A percentile compares a stretch with the other conserved stretches of the same genome.
These are phyloP conservation scores for Trifolium subterraneum DNA, from an alignment of 306 rosid genomes.

Conservation along the genomic window DNA sequence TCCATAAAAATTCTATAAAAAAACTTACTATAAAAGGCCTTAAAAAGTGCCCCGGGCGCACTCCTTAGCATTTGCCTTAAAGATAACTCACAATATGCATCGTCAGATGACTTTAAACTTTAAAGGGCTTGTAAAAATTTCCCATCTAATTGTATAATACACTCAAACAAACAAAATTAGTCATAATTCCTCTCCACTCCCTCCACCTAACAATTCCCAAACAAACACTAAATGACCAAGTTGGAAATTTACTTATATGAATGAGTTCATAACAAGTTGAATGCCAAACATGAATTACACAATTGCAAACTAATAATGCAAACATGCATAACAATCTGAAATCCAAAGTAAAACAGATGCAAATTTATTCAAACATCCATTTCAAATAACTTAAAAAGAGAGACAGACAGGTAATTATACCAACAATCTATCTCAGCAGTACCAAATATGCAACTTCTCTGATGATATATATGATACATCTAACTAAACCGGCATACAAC, in stretches of 20 bases:
- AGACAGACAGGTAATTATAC: conserved; percentile 13
- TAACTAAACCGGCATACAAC: conserved; percentile 26
- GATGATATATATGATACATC: conserved; percentile 28
- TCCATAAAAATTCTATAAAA: no score
- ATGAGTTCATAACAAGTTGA: not conserved
- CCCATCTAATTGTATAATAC: no score
- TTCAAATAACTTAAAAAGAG: conserved; percentile 13
- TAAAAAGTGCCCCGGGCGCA: no score
- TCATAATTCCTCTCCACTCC: not conserved
- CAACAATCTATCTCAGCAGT: conserved; percentile 39
- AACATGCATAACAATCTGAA: conserved; percentile 21
- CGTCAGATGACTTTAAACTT: no score
- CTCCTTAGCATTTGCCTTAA: no score
- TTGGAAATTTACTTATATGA: not conserved
- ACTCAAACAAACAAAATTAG: no score
- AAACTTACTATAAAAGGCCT: no score
- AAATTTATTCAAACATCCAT: conserved; percentile 23
- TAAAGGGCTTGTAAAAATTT: no score
- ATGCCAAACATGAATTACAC: not conserved
- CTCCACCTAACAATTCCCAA: not conserved
- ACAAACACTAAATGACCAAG: not conserved
- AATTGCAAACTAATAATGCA: not conserved
- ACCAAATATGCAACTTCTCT: conserved; percentile 35
- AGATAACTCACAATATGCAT: no score
- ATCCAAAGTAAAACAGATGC: conserved; percentile 15